A percentile compares a stretch with the other conserved stretches of the same genome.
phyloP scores from a whole-genome alignment of 2,329 filamentous ascomycete genomes.

The Colletotrichum chlorophyti region DNA sequence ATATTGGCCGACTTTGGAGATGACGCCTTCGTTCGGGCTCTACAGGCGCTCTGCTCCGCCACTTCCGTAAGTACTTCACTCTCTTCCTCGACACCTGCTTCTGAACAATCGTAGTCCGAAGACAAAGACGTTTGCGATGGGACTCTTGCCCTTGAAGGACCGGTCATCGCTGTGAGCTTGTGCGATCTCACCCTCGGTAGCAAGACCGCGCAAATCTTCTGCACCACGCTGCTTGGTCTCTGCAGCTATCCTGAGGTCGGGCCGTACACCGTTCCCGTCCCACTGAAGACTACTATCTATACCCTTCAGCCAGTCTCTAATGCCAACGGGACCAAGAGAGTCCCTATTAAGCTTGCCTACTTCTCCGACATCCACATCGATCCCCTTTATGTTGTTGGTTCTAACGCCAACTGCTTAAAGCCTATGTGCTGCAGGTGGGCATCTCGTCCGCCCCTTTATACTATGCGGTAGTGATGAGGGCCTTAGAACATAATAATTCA shows the following conservation, averaged over 20 bases:
- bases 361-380: constrained; percentile 68
- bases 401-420: constrained; percentile 62
- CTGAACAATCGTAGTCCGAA: constrained; percentile 46
- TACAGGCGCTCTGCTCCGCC: background rate
- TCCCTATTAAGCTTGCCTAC: constrained; percentile 61
- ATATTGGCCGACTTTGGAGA: background rate
- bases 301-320: background rate
- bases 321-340: constrained; percentile 42
- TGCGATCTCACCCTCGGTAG: constrained; percentile 55
- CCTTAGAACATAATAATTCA: background rate
- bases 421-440: constrained; percentile 63
- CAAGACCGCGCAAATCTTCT: constrained; percentile 57
- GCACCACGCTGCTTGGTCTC: constrained; percentile 59
- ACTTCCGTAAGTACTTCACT: background rate
- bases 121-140: constrained; percentile 64
- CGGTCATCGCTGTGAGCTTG: constrained; percentile 57
- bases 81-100: constrained; percentile 33
- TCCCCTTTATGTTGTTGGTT: constrained; percentile 58
- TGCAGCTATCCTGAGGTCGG: constrained; percentile 56
- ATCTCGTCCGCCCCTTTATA: background rate
- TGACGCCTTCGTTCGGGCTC: background rate
- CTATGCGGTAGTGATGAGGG: background rate
- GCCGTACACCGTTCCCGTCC: constrained; percentile 42
- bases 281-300: constrained; percentile 27
- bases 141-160: constrained; percentile 57